Percentiles rank a stretch among this genome's conserved stretches.
Evolutionary conservation across 2,329 filamentous ascomycete species (phyloP).

Genomic region (Cercospora zeina): DNA sequence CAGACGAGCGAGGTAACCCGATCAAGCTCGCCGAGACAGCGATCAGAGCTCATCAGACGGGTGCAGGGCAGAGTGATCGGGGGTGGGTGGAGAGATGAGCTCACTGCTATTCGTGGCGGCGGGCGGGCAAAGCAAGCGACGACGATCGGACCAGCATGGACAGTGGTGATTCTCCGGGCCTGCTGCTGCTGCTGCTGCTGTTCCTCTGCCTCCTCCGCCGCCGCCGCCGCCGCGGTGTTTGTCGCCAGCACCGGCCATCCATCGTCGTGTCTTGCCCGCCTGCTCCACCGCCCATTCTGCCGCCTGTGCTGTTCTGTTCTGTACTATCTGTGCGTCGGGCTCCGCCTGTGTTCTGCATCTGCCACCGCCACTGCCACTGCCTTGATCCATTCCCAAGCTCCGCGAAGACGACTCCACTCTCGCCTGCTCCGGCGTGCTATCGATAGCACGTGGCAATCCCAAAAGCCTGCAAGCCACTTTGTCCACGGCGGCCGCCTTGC

Average conservation of each 20-base stretch:
- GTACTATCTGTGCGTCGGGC: too few species aligned
- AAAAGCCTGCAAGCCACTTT: conserved; percentile 11
- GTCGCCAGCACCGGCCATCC: neutral
- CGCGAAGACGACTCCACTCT: conserved; percentile 7
- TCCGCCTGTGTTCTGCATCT: neutral
- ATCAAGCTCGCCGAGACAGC: conserved; percentile 14
- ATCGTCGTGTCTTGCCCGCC: neutral
- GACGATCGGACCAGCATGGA: conserved; percentile 1
- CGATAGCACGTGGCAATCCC: conserved; percentile 8
- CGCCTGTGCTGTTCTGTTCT: too few species aligned
- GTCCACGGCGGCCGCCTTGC: conserved; percentile 1
- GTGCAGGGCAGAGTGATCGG: neutral
- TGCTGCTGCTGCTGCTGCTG: neutral
- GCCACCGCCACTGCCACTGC: neutral
- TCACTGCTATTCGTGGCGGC: conserved; percentile 4
- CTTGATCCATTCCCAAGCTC: neutral
- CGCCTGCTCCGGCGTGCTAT: neutral
- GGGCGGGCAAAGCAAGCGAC: conserved; percentile 4
- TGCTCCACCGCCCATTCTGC: neutral
- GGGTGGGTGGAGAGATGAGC: neutral
- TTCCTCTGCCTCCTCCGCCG: neutral
- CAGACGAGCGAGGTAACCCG: conserved; percentile 5
- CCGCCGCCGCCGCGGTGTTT: neutral
- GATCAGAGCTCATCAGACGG: neutral
- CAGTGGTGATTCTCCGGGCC: neutral